Evolutionary conservation across 257 asterid species (phyloP).

Genomic region (Parsonsia alboflavescens): DNA sequence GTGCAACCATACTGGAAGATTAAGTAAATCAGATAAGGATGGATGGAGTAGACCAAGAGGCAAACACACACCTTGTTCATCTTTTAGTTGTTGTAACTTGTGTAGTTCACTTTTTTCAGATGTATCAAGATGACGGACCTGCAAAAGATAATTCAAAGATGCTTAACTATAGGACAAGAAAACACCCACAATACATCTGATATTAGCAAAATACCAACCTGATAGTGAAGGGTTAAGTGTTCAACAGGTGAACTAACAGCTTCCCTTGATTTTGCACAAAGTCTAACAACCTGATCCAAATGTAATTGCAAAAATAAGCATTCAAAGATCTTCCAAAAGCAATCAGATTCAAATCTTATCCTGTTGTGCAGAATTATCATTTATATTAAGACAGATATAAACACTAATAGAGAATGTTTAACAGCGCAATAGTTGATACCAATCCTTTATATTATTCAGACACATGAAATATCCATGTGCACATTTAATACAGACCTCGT

Average conservation of each 20-base stretch:
- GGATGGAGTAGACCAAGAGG: background rate
- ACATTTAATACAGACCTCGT: background rate
- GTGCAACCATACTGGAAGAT: background rate
- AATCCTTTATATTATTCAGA: background rate
- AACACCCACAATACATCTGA: background rate
- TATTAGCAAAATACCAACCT: constrained; percentile 38
- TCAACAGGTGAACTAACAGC: constrained; percentile 99
- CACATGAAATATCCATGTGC: background rate
- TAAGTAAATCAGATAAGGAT: background rate
- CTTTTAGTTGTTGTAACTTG: constrained; percentile 96
- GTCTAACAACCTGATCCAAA: constrained; percentile 76
- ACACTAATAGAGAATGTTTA: background rate
- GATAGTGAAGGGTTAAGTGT: constrained; percentile 95
- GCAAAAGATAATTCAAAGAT: constrained; percentile 19
- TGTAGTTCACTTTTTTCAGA: constrained; percentile 97
- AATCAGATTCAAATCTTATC: background rate
- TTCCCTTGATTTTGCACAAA: constrained; percentile 98
- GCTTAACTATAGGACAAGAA: background rate
- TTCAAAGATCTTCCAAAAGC: background rate
- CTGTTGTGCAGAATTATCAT: background rate
- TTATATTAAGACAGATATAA: background rate
- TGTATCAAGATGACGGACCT: constrained; percentile 98
- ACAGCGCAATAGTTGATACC: no score
- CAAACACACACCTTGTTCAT: constrained; percentile 74
- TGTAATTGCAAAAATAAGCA: constrained; percentile 4